Percentiles rank a stretch among this genome's conserved stretches.
These are phyloP conservation scores for Microstroma glucosiphilum DNA, from an alignment of 1,284 basidiomycete genomes.

Conservation along the genomic window DNA sequence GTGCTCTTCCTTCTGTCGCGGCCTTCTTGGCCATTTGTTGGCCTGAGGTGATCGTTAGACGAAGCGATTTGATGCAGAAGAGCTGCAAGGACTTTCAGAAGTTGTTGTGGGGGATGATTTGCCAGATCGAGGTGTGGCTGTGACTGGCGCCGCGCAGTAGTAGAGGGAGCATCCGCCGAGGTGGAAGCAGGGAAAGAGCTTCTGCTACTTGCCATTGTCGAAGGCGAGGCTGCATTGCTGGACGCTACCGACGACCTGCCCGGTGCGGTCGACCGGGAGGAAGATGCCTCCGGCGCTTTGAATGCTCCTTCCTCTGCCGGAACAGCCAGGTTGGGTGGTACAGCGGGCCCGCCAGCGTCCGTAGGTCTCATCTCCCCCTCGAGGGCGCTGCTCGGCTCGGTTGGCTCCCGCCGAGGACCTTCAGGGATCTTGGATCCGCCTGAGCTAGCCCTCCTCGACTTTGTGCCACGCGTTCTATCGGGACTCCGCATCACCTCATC, in stretches of 20 bases:
- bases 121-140: slow-evolving; percentile 56
- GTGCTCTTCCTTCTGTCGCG: slow-evolving; percentile 17
- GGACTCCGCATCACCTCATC: neutral
- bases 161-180: slow-evolving; percentile 16
- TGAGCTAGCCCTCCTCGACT: slow-evolving; percentile 12
- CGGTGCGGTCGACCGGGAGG: neutral
- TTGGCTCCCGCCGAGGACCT: slow-evolving; percentile 8
- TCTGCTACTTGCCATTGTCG: slow-evolving; percentile 13
- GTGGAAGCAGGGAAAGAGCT: slow-evolving; percentile 29
- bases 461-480: neutral
- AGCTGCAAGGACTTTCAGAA: slow-evolving; percentile 80
- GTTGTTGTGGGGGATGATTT: slow-evolving; percentile 58
- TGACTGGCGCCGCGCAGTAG: slow-evolving; percentile 6
- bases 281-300: neutral
- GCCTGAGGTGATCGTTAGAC: slow-evolving; percentile 66
- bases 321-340: too few species aligned
- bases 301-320: neutral
- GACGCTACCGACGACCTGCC: slow-evolving; percentile 4
- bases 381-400: slow-evolving; percentile 6
- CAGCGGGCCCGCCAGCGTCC: too few species aligned
- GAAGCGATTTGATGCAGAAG: slow-evolving; percentile 85
- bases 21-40: slow-evolving; percentile 16
- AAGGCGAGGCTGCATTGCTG: neutral
- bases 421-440: slow-evolving; percentile 12
- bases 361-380: too few species aligned